Conservation (phyloP, 805 yeast genomes). For the Teunomyces aglyptinius region DNA sequence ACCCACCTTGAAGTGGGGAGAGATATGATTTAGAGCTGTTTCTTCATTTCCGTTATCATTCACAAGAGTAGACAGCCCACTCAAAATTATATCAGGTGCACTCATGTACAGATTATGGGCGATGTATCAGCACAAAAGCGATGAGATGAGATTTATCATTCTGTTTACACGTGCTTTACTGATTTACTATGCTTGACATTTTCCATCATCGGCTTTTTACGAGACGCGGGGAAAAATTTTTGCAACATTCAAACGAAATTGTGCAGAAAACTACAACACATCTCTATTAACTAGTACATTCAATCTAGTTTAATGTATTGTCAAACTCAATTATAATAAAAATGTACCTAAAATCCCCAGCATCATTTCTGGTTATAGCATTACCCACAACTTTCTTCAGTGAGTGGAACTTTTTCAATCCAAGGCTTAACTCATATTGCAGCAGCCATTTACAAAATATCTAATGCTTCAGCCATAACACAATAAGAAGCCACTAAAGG, state of each 20-base stretch:
- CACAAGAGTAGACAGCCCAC: not conserved
- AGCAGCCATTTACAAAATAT: constrained; percentile 64
- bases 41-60: not conserved
- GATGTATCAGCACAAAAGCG: not conserved
- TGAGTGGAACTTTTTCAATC: constrained; percentile 58
- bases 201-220: not conserved
- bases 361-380: constrained; percentile 53
- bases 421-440: constrained; percentile 58
- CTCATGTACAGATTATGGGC: not conserved
- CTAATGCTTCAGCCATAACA: constrained; percentile 66
- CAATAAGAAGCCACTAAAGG: constrained; percentile 56
- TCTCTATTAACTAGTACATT: not conserved
- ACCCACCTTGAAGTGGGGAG: constrained; percentile 31
- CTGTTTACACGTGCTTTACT: not conserved
- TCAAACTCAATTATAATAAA: constrained; percentile 59
- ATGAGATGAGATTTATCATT: not conserved
- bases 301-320: constrained; percentile 34
- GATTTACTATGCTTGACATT: not conserved
- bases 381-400: constrained; percentile 51
- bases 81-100: not conserved
- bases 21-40: constrained; percentile 13
- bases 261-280: not conserved
- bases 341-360: constrained; percentile 62
- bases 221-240: not conserved
- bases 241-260: not conserved